Evolutionary conservation across 2,329 filamentous ascomycete genomes (phyloP).

Genomic region (Acephala macrosclerotiorum): DNA sequence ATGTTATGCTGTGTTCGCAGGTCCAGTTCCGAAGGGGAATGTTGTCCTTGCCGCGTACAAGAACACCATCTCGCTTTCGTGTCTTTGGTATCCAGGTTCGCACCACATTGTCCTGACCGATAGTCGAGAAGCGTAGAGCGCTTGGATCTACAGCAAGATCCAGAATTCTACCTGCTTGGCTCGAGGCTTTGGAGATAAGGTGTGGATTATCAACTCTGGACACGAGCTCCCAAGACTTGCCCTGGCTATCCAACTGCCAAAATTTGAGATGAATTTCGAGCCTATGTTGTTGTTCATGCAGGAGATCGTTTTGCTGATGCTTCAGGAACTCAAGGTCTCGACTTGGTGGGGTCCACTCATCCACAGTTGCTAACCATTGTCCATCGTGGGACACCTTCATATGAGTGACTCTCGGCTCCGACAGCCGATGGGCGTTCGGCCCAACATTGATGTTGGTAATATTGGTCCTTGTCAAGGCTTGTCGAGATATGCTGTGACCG

Average conservation of each 20-base stretch:
- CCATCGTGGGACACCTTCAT: slow-evolving; percentile 82
- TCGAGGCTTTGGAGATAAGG: slow-evolving; percentile 58
- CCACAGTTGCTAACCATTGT: slow-evolving; percentile 88
- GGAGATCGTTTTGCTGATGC: slow-evolving; percentile 51
- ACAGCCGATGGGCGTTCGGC: slow-evolving; percentile 73
- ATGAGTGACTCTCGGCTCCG: slow-evolving; percentile 79
- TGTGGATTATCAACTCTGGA: slow-evolving; percentile 88
- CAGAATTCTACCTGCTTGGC: slow-evolving; percentile 65
- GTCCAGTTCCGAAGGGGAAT: slow-evolving; percentile 77
- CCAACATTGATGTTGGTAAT: slow-evolving; percentile 81
- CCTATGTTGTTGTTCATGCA: slow-evolving; percentile 57
- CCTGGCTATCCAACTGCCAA: slow-evolving; percentile 72
- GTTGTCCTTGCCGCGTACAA: slow-evolving; percentile 64
- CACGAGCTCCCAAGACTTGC: slow-evolving; percentile 74
- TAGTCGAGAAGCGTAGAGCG: slow-evolving; percentile 78
- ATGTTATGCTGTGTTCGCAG: slow-evolving; percentile 65
- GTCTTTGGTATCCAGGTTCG: slow-evolving; percentile 83
- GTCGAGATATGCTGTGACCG: slow-evolving; percentile 80
- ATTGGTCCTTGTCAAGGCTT: slow-evolving; percentile 89
- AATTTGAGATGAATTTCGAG: slow-evolving; percentile 89
- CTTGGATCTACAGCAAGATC: slow-evolving; percentile 76
- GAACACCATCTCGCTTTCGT: slow-evolving; percentile 72
- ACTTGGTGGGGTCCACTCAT: slow-evolving; percentile 83
- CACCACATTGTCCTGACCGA: slow-evolving; percentile 81
- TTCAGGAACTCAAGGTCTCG: slow-evolving; percentile 70